Evolutionary conservation across 1,139 yeast genomes (phyloP).

Genomic region (Pichia cactophila): DNA sequence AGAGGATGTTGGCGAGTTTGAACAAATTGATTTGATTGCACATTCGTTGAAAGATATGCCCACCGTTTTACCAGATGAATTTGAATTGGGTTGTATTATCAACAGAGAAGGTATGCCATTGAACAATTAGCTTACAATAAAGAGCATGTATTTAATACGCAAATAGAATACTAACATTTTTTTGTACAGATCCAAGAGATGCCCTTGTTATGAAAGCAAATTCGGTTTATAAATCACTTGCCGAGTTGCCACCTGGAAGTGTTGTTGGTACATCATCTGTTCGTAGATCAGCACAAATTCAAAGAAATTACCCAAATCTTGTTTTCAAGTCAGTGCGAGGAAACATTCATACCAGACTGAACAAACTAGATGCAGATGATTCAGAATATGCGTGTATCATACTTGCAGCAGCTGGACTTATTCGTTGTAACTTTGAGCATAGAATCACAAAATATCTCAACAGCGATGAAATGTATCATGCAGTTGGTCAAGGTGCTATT

Average conservation of each 20-base stretch:
- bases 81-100: constrained; percentile 80
- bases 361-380: constrained; percentile 67
- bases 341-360: constrained; percentile 72
- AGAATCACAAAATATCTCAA: constrained; percentile 65
- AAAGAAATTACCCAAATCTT: constrained; percentile 49
- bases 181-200: constrained; percentile 66
- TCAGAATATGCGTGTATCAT: constrained; percentile 68
- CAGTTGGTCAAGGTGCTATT: constrained; percentile 97
- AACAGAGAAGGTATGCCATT: constrained; percentile 54
- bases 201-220: constrained; percentile 76
- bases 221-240: constrained; percentile 54
- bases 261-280: constrained; percentile 93
- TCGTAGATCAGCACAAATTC: constrained; percentile 78
- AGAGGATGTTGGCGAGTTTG: constrained; percentile 54
- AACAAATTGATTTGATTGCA: constrained; percentile 78
- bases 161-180: constrained; percentile 11
- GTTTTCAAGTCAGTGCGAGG: constrained; percentile 80
- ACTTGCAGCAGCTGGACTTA: constrained; percentile 87
- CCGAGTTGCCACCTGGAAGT: constrained; percentile 76
- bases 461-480: constrained; percentile 85
- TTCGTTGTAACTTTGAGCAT: constrained; percentile 59
- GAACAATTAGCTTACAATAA: background rate
- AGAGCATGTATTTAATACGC: background rate
- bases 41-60: constrained; percentile 96
- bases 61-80: constrained; percentile 81